These are phyloP conservation scores for Lasiodiplodia sp. DNA, from an alignment of 2,329 filamentous ascomycete genomes.

Conservation along the genomic window DNA sequence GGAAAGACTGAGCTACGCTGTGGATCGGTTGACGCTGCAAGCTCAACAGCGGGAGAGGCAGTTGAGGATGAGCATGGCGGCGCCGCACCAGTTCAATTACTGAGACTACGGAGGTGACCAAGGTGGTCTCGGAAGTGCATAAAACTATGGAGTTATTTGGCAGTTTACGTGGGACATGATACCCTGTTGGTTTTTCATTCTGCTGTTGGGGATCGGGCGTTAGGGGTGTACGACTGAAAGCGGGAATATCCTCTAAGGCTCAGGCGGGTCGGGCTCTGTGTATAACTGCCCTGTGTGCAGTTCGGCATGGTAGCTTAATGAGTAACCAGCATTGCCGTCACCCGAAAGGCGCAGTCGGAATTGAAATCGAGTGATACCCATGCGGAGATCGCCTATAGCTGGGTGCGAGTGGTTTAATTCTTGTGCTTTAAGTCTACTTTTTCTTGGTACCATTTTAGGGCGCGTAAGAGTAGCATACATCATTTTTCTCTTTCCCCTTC, in stretches of 20 bases:
- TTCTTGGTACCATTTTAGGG: too few relatives aligned
- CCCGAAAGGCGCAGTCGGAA: too few relatives aligned
- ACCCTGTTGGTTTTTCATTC: neutral
- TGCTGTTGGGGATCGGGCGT: neutral
- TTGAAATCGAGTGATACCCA: too few relatives aligned
- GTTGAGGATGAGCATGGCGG: constrained; percentile 75
- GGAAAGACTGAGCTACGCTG: constrained; percentile 84
- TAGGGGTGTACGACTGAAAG: neutral
- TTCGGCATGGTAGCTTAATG: too few relatives aligned
- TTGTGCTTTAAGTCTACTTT: too few relatives aligned
- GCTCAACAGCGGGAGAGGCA: constrained; percentile 78
- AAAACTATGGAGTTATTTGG: neutral
- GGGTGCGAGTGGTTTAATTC: too few relatives aligned
- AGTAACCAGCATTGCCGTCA: too few relatives aligned
- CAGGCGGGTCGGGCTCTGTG: too few relatives aligned
- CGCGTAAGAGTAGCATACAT: too few relatives aligned
- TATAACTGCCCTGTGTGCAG: neutral
- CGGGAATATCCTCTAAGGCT: neutral
- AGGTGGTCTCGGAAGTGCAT: too few relatives aligned
- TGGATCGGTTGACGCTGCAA: constrained; percentile 85
- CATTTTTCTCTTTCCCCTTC: too few relatives aligned
- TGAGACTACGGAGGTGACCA: neutral
- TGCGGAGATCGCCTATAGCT: too few relatives aligned
- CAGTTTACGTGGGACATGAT: neutral
- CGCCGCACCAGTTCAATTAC: constrained; percentile 47